These are phyloP conservation scores for Cercospora canescens DNA, from an alignment of 2,329 filamentous ascomycete species.

Conservation along the genomic window DNA sequence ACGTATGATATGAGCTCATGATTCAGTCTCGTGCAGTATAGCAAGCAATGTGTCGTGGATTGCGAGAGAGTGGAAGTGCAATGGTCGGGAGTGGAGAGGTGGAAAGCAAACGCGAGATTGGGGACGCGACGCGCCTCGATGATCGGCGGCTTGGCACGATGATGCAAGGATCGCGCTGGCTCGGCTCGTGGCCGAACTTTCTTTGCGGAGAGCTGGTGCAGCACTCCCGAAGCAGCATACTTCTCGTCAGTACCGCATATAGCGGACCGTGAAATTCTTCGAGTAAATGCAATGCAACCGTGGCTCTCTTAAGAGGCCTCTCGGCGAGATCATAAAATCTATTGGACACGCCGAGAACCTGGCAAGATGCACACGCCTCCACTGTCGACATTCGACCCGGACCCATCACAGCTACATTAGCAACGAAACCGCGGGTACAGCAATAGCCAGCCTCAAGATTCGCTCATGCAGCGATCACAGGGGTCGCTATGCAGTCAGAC, in stretches of 20 bases:
- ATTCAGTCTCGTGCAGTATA: background rate
- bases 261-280: slow-evolving; percentile 8
- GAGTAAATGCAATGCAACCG: slow-evolving; percentile 25
- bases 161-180: background rate
- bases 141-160: background rate
- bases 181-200: background rate
- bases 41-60: background rate
- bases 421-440: background rate
- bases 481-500: background rate
- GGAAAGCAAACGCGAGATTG: slow-evolving; percentile 2
- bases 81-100: background rate
- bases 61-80: background rate
- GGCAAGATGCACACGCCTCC: background rate
- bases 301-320: slow-evolving; percentile 23
- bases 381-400: background rate
- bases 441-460: background rate
- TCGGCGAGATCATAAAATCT: slow-evolving; percentile 24
- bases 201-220: background rate
- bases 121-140: background rate
- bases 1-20: background rate
- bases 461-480: background rate
- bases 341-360: slow-evolving; percentile 14
- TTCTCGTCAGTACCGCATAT: background rate
- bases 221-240: slow-evolving; percentile 1
- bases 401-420: background rate